These are phyloP conservation scores for Massarina eburnea DNA, from an alignment of 2,329 filamentous ascomycete species.

Conservation along the genomic window DNA sequence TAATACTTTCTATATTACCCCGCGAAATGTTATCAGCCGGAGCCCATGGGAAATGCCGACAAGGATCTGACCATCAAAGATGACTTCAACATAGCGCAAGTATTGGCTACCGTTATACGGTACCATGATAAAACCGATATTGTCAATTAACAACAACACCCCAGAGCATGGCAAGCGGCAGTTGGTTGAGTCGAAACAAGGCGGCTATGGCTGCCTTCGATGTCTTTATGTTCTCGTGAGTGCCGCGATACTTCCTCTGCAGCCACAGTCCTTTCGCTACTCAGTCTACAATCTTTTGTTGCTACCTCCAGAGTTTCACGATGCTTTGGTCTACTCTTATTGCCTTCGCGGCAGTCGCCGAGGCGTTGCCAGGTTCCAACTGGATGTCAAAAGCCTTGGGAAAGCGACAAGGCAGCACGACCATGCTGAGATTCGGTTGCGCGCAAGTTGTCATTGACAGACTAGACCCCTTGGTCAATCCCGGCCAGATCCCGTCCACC, in stretches of 20 bases:
- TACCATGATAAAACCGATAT: background rate
- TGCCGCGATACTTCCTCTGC: background rate
- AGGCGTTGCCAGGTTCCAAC: slow-evolving; percentile 21
- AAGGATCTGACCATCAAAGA: background rate
- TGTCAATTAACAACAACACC: background rate
- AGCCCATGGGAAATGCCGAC: background rate
- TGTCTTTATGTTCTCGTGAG: background rate
- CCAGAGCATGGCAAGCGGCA: background rate
- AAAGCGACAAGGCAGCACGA: slow-evolving; percentile 23
- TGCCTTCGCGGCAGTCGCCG: slow-evolving; percentile 19
- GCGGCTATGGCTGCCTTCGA: background rate
- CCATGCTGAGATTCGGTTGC: slow-evolving; percentile 39
- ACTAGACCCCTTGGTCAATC: slow-evolving; percentile 40
- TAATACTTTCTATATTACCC: slow-evolving; percentile 1
- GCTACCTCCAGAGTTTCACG: slow-evolving; percentile 3
- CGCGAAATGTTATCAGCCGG: background rate
- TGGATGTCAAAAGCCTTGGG: slow-evolving; percentile 1
- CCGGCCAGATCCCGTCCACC: slow-evolving; percentile 35
- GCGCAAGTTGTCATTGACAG: slow-evolving; percentile 35
- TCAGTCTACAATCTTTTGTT: background rate
- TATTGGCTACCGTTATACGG: background rate
- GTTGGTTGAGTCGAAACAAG: background rate
- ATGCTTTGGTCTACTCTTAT: slow-evolving; percentile 28
- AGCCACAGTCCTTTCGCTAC: background rate
- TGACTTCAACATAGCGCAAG: background rate